Conservation (phyloP, 306 rosid genomes). For the Quercus parvula region DNA sequence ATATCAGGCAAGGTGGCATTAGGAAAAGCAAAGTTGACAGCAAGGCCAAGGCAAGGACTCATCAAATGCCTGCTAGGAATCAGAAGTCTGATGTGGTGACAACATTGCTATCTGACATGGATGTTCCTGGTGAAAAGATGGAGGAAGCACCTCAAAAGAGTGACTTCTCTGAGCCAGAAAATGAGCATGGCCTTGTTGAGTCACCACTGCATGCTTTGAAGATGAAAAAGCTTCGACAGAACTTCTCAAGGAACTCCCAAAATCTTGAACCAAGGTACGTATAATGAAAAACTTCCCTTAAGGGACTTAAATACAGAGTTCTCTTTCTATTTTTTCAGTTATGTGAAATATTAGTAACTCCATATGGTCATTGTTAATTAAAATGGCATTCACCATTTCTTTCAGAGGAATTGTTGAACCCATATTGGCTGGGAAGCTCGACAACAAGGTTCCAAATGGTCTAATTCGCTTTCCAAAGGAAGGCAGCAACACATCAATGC, state of each 20-base stretch:
- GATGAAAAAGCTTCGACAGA: conserved; percentile 45
- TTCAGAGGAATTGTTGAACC: conserved; percentile 64
- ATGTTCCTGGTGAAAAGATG: conserved; percentile 30
- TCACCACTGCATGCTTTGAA: conserved; percentile 46
- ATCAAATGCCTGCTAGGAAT: conserved; percentile 50
- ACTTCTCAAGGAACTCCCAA: conserved; percentile 60
- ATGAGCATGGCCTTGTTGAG: conserved; percentile 44
- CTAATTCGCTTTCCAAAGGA: conserved; percentile 49
- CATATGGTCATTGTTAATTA: conserved; percentile 6
- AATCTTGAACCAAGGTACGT: conserved; percentile 70
- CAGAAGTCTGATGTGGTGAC: conserved; percentile 53
- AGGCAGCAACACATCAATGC: conserved; percentile 45
- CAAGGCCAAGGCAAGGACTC: conserved; percentile 62
- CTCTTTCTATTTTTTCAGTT: not conserved
- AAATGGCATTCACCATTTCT: not conserved
- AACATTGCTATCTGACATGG: conserved; percentile 39
- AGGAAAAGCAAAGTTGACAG: conserved; percentile 59
- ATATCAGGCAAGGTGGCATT: conserved; percentile 57
- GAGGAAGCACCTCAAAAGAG: conserved; percentile 54
- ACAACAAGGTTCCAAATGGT: conserved; percentile 52
- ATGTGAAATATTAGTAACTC: not conserved
- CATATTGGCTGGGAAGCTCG: conserved; percentile 52
- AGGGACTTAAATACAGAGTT: not conserved
- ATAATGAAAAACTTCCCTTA: conserved; percentile 13
- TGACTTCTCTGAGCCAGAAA: conserved; percentile 68